Evolutionary conservation across 441 rosid species (phyloP).

Genomic region (Corymbia calophylla): DNA sequence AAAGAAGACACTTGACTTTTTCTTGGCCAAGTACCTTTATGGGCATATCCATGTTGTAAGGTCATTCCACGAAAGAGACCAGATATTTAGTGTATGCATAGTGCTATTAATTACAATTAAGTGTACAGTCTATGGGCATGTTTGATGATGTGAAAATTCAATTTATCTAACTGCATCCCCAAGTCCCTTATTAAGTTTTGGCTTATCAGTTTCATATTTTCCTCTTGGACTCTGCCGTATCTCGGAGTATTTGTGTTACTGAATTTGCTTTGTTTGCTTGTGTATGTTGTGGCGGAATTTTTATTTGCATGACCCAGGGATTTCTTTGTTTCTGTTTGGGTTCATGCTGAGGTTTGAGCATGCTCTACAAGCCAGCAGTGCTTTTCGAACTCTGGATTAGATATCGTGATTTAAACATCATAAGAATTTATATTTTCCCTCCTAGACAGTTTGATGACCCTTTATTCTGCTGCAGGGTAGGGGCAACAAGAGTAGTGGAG

Average conservation of each 20-base stretch:
- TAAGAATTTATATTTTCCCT: not conserved
- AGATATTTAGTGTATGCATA: not conserved
- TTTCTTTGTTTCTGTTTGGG: not conserved
- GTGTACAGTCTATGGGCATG: not conserved
- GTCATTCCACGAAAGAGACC: not conserved
- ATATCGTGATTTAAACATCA: not conserved
- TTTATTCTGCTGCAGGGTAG: conserved; percentile 55
- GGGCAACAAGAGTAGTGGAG: conserved; percentile 98
- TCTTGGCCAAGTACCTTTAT: not conserved
- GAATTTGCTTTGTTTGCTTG: not conserved
- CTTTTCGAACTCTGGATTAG: not conserved
- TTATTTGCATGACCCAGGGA: not conserved
- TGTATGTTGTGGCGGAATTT: not conserved
- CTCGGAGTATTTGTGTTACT: not conserved
- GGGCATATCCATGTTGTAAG: not conserved
- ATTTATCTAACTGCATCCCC: not conserved
- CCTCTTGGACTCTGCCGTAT: not conserved
- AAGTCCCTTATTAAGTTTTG: not conserved
- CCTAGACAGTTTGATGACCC: not conserved
- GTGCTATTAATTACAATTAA: not conserved
- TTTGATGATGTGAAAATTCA: not conserved
- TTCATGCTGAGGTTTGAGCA: not conserved
- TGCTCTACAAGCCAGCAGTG: not conserved
- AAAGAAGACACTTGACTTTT: not conserved
- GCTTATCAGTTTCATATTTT: not conserved